Evolutionary conservation across 306 rosid species (phyloP).

Genomic region (Albizia julibrissin): DNA sequence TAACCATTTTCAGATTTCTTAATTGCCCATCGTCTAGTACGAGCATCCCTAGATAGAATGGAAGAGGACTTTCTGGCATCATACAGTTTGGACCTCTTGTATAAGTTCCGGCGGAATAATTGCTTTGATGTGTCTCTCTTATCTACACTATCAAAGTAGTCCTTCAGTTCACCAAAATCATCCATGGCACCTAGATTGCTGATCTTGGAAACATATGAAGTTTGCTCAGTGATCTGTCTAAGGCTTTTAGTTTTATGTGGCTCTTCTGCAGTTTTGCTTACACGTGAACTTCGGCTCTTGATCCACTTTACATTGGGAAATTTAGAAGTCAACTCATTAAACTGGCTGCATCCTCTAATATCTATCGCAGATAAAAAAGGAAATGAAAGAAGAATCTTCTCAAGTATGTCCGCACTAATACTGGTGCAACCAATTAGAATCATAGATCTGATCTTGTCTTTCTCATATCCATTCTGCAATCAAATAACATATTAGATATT

Average conservation of each 20-base stretch:
- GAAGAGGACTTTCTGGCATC: conserved; percentile 98
- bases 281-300: conserved; percentile 61
- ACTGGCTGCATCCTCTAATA: conserved; percentile 88
- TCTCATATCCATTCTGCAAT: conserved; percentile 72
- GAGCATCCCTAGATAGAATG: conserved; percentile 98
- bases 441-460: conserved; percentile 75
- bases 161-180: conserved; percentile 92
- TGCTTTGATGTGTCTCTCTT: conserved; percentile 90
- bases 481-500: conserved; percentile 39
- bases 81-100: conserved; percentile 91
- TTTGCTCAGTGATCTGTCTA: conserved; percentile 65
- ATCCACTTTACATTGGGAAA: conserved; percentile 79
- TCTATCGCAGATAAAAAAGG: conserved; percentile 73
- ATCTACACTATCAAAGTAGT: conserved; percentile 90
- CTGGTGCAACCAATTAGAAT: conserved; percentile 76
- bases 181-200: conserved; percentile 61
- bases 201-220: conserved; percentile 54
- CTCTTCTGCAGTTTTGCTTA: conserved; percentile 56
- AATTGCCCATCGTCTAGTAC: conserved; percentile 91
- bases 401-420: conserved; percentile 70
- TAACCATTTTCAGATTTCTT: conserved; percentile 94
- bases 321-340: conserved; percentile 65
- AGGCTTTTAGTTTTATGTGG: conserved; percentile 71
- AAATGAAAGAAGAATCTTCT: conserved; percentile 74
- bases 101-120: conserved; percentile 78